Percentiles rank a stretch among this genome's conserved stretches.
These are phyloP conservation scores for Mycena vulgaris DNA, from an alignment of 768 basidiomycete genomes.

Conservation along the genomic window DNA sequence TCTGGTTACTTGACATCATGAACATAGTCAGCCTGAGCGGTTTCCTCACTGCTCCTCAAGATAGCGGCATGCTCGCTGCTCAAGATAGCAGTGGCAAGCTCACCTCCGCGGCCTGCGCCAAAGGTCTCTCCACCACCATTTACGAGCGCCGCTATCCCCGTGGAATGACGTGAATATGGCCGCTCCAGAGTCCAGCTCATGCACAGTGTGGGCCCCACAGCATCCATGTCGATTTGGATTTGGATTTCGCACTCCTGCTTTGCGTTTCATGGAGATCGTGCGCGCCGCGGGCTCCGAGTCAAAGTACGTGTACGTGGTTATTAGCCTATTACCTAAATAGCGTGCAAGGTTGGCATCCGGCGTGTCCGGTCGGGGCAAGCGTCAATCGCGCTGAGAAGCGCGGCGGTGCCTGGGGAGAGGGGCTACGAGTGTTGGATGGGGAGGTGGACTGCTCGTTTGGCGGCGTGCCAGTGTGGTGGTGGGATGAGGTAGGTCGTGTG, in stretches of 20 bases:
- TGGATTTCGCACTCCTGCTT: neutral
- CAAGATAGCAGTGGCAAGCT: neutral
- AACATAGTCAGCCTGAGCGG: too few species aligned
- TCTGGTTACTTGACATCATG: too few species aligned
- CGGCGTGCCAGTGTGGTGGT: neutral
- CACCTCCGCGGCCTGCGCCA: neutral
- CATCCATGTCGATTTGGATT: slow-evolving; percentile 1
- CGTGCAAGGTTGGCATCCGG: slow-evolving; percentile 22
- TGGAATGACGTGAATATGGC: neutral
- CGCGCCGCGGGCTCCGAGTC: slow-evolving; percentile 26
- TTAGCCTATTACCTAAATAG: slow-evolving; percentile 33
- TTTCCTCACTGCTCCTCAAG: neutral
- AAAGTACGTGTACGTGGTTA: slow-evolving; percentile 28
- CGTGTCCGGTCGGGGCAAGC: slow-evolving; percentile 13
- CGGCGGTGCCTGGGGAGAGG: slow-evolving; percentile 14
- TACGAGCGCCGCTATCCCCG: neutral
- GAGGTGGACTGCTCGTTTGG: slow-evolving; percentile 2
- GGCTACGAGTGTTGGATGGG: neutral
- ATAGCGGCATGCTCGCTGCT: neutral
- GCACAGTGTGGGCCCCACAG: neutral
- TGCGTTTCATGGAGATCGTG: slow-evolving; percentile 26
- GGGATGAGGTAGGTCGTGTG: slow-evolving; percentile 30
- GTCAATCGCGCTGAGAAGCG: slow-evolving; percentile 27
- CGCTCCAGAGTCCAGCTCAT: neutral
- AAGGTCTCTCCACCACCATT: neutral